Evolutionary conservation across 1,139 yeast species (phyloP).

Genomic region (Trichomonascaceae sp.): DNA sequence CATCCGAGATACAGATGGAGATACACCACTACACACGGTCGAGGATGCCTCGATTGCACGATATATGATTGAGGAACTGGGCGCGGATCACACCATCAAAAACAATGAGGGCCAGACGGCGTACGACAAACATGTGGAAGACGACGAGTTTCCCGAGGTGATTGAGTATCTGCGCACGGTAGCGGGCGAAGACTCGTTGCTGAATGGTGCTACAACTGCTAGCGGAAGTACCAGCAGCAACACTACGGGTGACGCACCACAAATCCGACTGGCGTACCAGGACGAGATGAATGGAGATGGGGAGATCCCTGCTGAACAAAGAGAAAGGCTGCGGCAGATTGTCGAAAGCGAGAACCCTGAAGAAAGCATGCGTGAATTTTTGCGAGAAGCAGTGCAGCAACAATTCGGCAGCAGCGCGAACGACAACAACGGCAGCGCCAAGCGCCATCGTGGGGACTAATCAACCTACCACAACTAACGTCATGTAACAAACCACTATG

Average conservation of each 20-base stretch:
- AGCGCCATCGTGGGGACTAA: no score
- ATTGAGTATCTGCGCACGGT: slow-evolving; percentile 46
- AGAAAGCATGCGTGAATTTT: slow-evolving; percentile 57
- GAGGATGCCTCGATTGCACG: slow-evolving; percentile 60
- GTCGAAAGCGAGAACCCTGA: slow-evolving; percentile 68
- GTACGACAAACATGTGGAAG: slow-evolving; percentile 60
- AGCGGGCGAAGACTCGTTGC: slow-evolving; percentile 11
- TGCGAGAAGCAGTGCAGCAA: slow-evolving; percentile 50
- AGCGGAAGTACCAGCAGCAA: slow-evolving; percentile 4
- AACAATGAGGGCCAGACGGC: slow-evolving; percentile 65
- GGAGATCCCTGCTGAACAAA: slow-evolving; percentile 39
- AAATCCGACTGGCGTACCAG: slow-evolving; percentile 13
- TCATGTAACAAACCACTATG: no score
- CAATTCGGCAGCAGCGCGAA: slow-evolving; percentile 21
- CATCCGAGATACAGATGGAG: slow-evolving; percentile 79
- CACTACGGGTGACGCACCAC: slow-evolving; percentile 8
- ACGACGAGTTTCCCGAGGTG: slow-evolving; percentile 73
- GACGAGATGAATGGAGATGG: slow-evolving; percentile 15
- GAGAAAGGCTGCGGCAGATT: slow-evolving; percentile 54
- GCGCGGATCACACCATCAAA: slow-evolving; percentile 49
- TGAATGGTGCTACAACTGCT: slow-evolving; percentile 3
- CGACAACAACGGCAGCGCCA: no score
- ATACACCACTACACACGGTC: slow-evolving; percentile 85
- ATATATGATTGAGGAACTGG: slow-evolving; percentile 46
- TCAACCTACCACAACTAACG: no score